Evolutionary conservation across 306 rosid genomes (phyloP).

Genomic region (Comarum palustre): DNA sequence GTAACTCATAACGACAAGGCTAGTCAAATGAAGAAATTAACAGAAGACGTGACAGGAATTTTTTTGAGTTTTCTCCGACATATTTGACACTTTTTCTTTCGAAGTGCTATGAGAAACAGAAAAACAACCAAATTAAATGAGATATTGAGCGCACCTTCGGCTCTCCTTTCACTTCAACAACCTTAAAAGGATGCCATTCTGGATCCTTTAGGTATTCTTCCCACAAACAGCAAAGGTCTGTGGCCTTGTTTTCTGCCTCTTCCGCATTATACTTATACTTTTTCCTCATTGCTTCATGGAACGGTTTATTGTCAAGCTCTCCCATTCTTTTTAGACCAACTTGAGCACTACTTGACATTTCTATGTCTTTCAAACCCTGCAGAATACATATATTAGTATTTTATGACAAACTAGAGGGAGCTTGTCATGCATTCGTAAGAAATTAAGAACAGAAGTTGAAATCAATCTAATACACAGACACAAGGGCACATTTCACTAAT

Average conservation of each 20-base stretch:
- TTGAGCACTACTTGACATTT: slow-evolving; percentile 38
- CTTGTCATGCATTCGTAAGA: slow-evolving; percentile 4
- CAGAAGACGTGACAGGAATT: background rate
- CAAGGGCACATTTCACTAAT: background rate
- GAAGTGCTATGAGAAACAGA: slow-evolving; percentile 10
- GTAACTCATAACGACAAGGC: no score
- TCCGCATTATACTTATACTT: slow-evolving; percentile 69
- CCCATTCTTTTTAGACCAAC: slow-evolving; percentile 93
- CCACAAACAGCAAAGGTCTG: slow-evolving; percentile 86
- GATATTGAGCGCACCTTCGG: slow-evolving; percentile 42
- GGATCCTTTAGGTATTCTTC: slow-evolving; percentile 88
- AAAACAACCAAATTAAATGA: slow-evolving; percentile 12
- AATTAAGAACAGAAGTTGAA: background rate
- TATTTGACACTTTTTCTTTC: background rate
- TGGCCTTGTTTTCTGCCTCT: slow-evolving; percentile 77
- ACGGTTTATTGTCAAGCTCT: slow-evolving; percentile 76
- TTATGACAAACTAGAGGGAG: background rate
- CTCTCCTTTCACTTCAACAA: slow-evolving; percentile 42
- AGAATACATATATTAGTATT: slow-evolving; percentile 22
- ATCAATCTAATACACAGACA: background rate
- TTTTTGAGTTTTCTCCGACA: background rate
- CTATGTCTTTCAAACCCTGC: slow-evolving; percentile 70
- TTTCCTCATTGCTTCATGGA: slow-evolving; percentile 67
- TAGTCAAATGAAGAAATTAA: no score
- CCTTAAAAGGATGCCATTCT: slow-evolving; percentile 90